Conservation (phyloP, 2,329 filamentous ascomycete species). For the Trichophyton verrucosum region DNA sequence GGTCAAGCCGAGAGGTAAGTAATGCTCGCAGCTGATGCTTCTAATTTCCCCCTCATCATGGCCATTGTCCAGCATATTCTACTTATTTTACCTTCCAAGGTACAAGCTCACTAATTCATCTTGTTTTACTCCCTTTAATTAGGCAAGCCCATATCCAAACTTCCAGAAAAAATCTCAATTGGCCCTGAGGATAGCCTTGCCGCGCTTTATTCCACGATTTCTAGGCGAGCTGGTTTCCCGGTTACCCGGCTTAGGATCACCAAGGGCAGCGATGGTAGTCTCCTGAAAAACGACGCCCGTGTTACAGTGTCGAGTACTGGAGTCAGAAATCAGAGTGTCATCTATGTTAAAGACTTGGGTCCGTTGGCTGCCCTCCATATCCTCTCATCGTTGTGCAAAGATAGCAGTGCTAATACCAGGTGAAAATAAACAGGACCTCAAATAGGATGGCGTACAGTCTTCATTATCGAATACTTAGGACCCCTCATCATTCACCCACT, state of each 20-base stretch:
- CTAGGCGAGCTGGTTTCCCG: slow-evolving; percentile 42
- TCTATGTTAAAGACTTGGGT: slow-evolving; percentile 93
- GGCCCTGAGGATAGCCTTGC: slow-evolving; percentile 39
- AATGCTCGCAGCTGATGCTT: background rate
- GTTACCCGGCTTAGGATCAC: slow-evolving; percentile 52
- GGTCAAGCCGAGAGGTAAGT: slow-evolving; percentile 13
- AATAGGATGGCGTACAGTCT: slow-evolving; percentile 85
- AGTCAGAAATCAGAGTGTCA: slow-evolving; percentile 45
- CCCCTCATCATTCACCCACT: slow-evolving; percentile 77
- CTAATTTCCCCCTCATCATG: background rate
- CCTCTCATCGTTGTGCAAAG: background rate
- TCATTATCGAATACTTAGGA: slow-evolving; percentile 87
- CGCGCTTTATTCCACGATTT: slow-evolving; percentile 47
- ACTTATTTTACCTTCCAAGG: background rate
- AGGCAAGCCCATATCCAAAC: slow-evolving; percentile 51
- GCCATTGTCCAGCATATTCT: background rate
- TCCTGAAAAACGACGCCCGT: slow-evolving; percentile 43
- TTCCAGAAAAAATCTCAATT: slow-evolving; percentile 46
- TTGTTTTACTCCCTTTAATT: background rate
- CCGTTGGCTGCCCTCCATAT: slow-evolving; percentile 21
- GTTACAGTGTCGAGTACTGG: slow-evolving; percentile 44
- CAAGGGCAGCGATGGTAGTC: slow-evolving; percentile 49
- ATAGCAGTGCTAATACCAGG: background rate
- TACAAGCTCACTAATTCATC: background rate
- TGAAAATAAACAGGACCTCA: slow-evolving; percentile 54